These are phyloP conservation scores for Salix udensis DNA, from an alignment of 345 rosid genomes.

Conservation along the genomic window DNA sequence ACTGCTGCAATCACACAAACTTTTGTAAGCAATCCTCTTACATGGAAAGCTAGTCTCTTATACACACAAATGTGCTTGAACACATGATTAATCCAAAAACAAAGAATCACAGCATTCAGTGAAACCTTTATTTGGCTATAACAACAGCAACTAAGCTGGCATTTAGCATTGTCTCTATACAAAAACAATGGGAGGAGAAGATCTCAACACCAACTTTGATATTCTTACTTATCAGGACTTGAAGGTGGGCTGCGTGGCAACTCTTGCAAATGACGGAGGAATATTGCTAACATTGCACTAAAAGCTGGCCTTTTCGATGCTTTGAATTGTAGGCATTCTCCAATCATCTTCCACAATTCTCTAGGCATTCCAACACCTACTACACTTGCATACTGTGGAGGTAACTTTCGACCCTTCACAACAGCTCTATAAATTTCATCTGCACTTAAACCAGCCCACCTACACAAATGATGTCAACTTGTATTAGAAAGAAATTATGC, in stretches of 20 bases:
- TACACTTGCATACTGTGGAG: constrained; percentile 95
- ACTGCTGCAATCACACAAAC: too few relatives aligned
- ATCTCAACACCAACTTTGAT: too few relatives aligned
- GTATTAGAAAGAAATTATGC: constrained; percentile 11
- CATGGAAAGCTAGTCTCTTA: too few relatives aligned
- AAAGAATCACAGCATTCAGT: too few relatives aligned
- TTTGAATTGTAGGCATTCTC: constrained; percentile 94
- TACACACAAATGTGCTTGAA: too few relatives aligned
- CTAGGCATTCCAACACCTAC: constrained; percentile 97
- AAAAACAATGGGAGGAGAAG: background rate
- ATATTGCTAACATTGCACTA: constrained; percentile 82
- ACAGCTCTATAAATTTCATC: constrained; percentile 92
- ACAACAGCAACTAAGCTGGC: background rate
- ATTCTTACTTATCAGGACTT: constrained; percentile 83
- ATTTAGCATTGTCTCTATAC: too few relatives aligned
- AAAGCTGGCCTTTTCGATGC: constrained; percentile 85
- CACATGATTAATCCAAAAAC: too few relatives aligned
- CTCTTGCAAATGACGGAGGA: constrained; percentile 87
- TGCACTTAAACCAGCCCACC: constrained; percentile 91
- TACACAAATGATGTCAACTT: constrained; percentile 26
- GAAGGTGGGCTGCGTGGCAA: constrained; percentile 77
- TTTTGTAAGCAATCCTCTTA: too few relatives aligned
- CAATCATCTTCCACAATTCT: constrained; percentile 97
- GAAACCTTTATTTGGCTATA: too few relatives aligned
- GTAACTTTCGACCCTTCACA: constrained; percentile 73